Base-by-base conservation (phyloP, 331 rosid species). In the Rhamnella rubrinervis region DNA sequence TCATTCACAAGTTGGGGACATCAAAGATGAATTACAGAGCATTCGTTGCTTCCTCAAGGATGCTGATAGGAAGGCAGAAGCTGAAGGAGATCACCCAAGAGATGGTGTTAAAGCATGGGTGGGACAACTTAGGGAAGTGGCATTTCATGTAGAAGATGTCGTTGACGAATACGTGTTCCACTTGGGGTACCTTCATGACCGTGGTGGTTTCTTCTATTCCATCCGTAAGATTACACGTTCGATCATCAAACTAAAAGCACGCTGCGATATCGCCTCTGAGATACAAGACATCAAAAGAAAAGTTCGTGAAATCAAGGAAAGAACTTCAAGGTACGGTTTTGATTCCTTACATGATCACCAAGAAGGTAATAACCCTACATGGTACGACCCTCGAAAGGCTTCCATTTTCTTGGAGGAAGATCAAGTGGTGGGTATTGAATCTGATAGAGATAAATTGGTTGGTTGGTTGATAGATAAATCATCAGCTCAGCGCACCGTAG, bases 31-130 rank as follows among this genome's bases (percentile, higher is more conserved):
- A 38, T 13, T 71, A 6, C 16, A n/a, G 13, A 35, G 39, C 61
- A 71, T 71, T 15, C 35, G 6, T 2, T 35, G 50, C 11, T 37
- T 71, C 61, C 53, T 72, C 25, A 71, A 60, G 25, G 67, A 28
- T 7, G 68, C 55, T 17, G 68, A 71, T 35, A 41, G 37, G 31
- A 58, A 0, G 47, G 75, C 75, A 1, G 75, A 15, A 50, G 37
- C 11, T 41, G 63, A 56, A 56, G 52, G 31, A 23, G 52, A 67
- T 41, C 14, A 37, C 16, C 2, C 9, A 12, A 14, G 44, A 4
- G 21, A 60, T 14, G 62, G 63, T 4, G 26, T 41, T 5, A 57
- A 57, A 40, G 41, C 40, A 1, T 68, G 65, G 73, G 65, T 68
- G 65, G 31, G 23, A 23, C 23, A 23, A 23, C 23, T 23, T 23